Evolutionary conservation across 2,329 filamentous ascomycete genomes (phyloP).

Genomic region (Whalleya microplaca): DNA sequence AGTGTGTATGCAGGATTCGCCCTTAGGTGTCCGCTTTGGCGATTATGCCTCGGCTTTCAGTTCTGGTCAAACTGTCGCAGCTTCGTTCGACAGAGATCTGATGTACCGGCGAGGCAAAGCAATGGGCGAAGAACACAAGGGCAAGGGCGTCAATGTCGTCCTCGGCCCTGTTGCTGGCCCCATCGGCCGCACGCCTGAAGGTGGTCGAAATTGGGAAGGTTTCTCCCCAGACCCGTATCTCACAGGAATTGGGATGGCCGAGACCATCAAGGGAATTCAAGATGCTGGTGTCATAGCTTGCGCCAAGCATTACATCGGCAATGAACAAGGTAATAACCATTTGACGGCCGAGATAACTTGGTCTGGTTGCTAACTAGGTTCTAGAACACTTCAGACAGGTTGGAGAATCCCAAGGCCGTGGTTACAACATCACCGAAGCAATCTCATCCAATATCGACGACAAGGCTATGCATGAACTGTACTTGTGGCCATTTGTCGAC

Average conservation of each 20-base stretch:
- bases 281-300: constrained; percentile 78
- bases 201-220: constrained; percentile 73
- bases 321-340: constrained; percentile 64
- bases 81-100: constrained; percentile 78
- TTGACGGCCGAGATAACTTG: neutral
- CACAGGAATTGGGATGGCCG: constrained; percentile 70
- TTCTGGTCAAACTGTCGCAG: constrained; percentile 76
- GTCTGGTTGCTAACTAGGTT: constrained; percentile 18
- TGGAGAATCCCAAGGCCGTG: constrained; percentile 58
- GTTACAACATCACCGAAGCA: constrained; percentile 64
- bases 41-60: constrained; percentile 85
- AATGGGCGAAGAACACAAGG: constrained; percentile 73
- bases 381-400: constrained; percentile 72
- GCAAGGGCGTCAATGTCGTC: constrained; percentile 74
- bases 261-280: constrained; percentile 80
- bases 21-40: constrained; percentile 74
- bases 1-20: constrained; percentile 91
- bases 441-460: constrained; percentile 69
- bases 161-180: constrained; percentile 77
- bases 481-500: constrained; percentile 79
- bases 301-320: constrained; percentile 72
- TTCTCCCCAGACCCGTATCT: constrained; percentile 76
- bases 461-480: constrained; percentile 75
- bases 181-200: constrained; percentile 68
- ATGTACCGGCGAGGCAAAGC: constrained; percentile 72